Base-by-base conservation (phyloP, 129 eudicot species). In the Dittrichia graveolens region DNA sequence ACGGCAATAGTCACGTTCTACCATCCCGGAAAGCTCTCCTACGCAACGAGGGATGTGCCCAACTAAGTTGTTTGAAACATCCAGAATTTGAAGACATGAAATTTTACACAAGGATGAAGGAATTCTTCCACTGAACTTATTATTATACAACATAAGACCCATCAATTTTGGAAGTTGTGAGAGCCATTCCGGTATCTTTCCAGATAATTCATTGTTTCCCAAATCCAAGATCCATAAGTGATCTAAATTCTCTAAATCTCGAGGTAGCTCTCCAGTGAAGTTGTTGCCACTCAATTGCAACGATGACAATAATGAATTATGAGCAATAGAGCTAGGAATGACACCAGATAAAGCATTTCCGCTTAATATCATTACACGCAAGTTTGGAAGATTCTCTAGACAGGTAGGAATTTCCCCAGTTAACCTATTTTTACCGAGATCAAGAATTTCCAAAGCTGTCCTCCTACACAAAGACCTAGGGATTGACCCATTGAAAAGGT, bases 391-490 rank as follows among this genome's bases (percentile, higher is more conserved):
- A 18, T 74, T 24, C 24, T 15, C 49, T 11, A 61, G 52, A 50
- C 86, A 82, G 10, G 44, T 53, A 14, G 83, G 79, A 19, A 82
- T 31, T 46, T 41, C 54, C 40, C 83, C 80, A 1, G 67, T 35
- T 9, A 83, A 49, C 44, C 48, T 61, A 11, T 83, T 83, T 39
- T 43, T 69, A 4, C 78, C 47, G 58, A 79, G 59, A 59, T 69
- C 80, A 13, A 79, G 73, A 48, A 52, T 1, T 31, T 5, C 9
- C 15, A 79, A 12, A 7, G 5, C 37, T 34, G 35, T 61, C 11
- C 76, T 70, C 12, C 48, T 47, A 4, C 74, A 77, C 34, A 72
- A 46, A 34, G 54, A 60, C 19, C 4, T 6, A 3, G 81, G 78
- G 42, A 59, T 63, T 6, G 42, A 46, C 42, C 67, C 75, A 9